Evolutionary conservation across 768 basidiomycete genomes (phyloP).

Genomic region (Sarcomyxa edulis): DNA sequence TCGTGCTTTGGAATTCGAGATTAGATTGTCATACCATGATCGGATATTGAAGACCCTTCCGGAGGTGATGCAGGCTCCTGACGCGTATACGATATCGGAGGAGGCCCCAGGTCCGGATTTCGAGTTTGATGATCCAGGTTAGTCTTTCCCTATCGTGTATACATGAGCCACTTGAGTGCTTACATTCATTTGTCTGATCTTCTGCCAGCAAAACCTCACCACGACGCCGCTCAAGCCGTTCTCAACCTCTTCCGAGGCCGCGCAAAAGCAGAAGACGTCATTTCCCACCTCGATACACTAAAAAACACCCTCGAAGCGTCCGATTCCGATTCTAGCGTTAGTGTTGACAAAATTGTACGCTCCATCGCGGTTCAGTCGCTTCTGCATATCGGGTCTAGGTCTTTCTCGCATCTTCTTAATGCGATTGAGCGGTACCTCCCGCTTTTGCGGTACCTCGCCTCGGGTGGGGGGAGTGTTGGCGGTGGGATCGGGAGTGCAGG

Average conservation of each 20-base stretch:
- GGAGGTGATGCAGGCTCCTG: constrained; percentile 65
- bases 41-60: constrained; percentile 88
- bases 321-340: constrained; percentile 48
- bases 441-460: constrained; percentile 62
- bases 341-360: constrained; percentile 63
- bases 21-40: constrained; percentile 89
- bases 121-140: constrained; percentile 81
- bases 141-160: constrained; percentile 6
- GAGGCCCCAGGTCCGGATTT: constrained; percentile 77
- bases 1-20: constrained; percentile 82
- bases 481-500: constrained; percentile 39
- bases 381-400: constrained; percentile 87
- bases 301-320: constrained; percentile 60
- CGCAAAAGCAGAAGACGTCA: constrained; percentile 75
- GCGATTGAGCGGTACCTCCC: constrained; percentile 93
- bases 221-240: constrained; percentile 74
- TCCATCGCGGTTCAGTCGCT: constrained; percentile 85
- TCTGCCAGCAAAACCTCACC: constrained; percentile 64
- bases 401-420: constrained; percentile 97
- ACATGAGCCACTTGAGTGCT: background rate
- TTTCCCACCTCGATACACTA: constrained; percentile 65
- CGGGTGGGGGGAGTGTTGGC: constrained; percentile 32
- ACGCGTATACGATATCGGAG: constrained; percentile 56
- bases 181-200: constrained; percentile 2
- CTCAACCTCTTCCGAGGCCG: constrained; percentile 79